Base-by-base conservation (phyloP, 768 basidiomycete genomes). In the Megacollybia marginata region DNA sequence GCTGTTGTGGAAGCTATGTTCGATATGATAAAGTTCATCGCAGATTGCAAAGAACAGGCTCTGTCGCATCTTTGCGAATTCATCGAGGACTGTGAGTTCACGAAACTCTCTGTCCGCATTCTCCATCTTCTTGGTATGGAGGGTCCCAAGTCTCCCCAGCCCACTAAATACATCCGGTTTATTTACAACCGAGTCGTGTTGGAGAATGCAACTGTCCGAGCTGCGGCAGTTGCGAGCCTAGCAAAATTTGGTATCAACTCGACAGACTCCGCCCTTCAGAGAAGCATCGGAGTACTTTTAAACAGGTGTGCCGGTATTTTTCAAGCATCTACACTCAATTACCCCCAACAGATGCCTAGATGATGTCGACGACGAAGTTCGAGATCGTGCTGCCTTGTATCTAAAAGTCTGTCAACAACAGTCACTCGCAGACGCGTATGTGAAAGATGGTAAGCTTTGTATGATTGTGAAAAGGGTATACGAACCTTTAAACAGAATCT, bases 51-150 rank as follows among this genome's bases (percentile, higher is more conserved):
- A 71, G 96, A 99, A 64, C 89, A 96, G 60, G 96, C 96, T 1
- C 79, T 99, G 42, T 95, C 95, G 16, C 92, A 99, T 61, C 79
- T 99, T 18, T 99, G 96, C 74, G 96, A 99, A 65, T 99, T 99
- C 65, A 99, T 99, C 64, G 96, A 99, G 69, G 96, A 99, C 64
- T 99, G 96, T 78, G 96, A 99, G 65, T 99, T 98, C 63, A 97
- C 95, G 32, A 99, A 98, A 68, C 82, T 99, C 46, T 96, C 93
- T 31, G 96, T 99, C 54, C 89, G 95, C 44, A 92, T 99, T 58
- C 78, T 99, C 20, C 90, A 99, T 62, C 71, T 99, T 34, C 82
- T 99, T 44, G 96, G 96, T 33, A 78, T 93, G 51, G 96, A 99
- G 69, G 96, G 95, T 9, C 95, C 96, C 32, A 90, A 91, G 63